Conservation (phyloP, 345 rosid genomes). For the Turnera subulata region DNA sequence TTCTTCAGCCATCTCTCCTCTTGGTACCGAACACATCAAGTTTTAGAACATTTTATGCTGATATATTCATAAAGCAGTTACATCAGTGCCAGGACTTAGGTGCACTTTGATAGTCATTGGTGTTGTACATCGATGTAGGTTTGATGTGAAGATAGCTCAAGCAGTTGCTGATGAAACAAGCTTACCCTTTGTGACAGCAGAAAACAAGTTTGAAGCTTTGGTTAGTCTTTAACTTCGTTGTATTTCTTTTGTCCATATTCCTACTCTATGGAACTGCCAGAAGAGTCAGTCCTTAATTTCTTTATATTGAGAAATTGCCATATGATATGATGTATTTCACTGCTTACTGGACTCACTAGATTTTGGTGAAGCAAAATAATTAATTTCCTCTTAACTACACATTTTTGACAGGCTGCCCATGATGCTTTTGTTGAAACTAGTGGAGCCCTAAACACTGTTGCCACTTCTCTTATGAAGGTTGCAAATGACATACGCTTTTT, state of each 20-base stretch:
- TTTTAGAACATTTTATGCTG: background rate
- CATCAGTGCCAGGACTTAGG: background rate
- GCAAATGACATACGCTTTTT: conserved; percentile 86
- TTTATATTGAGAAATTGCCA: too few species aligned
- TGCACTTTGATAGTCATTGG: background rate
- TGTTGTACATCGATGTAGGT: conserved; percentile 38
- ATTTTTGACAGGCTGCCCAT: conserved; percentile 76
- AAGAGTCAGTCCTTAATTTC: too few species aligned
- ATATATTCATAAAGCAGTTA: background rate
- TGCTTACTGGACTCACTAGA: too few species aligned
- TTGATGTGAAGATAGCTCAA: conserved; percentile 87
- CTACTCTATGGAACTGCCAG: too few species aligned
- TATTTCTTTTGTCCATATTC: background rate
- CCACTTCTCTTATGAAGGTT: conserved; percentile 83
- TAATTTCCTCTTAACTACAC: too few species aligned
- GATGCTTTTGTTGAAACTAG: conserved; percentile 97
- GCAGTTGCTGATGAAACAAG: conserved; percentile 91
- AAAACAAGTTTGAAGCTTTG: conserved; percentile 98
- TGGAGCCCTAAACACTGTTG: conserved; percentile 81
- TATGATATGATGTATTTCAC: too few species aligned
- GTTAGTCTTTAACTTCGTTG: conserved; percentile 37
- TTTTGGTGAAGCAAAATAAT: too few species aligned
- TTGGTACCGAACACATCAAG: background rate
- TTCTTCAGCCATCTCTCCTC: too few species aligned
- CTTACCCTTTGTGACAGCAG: conserved; percentile 88